phyloP scores from a whole-genome alignment of 148 eudicot genomes.

The Nyssa sinensis region DNA sequence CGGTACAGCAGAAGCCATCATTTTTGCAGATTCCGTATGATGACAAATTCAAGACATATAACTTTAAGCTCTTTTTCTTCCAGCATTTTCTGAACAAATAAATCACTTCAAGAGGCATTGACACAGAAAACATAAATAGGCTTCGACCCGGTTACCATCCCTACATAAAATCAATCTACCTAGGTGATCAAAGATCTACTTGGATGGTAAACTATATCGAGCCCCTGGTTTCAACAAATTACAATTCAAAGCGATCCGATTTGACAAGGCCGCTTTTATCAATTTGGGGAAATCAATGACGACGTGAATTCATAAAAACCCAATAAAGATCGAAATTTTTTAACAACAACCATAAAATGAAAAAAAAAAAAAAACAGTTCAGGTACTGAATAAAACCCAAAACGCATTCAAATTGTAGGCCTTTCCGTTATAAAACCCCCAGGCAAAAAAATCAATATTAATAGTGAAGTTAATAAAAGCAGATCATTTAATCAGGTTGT shows the following conservation, averaged over 20 bases:
- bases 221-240: not conserved
- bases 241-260: not conserved
- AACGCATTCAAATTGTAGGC: not conserved
- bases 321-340: not conserved
- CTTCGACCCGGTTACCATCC: not conserved
- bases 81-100: not conserved
- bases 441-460: not conserved
- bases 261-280: not conserved
- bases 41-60: not conserved
- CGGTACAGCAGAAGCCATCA: not conserved
- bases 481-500: not conserved
- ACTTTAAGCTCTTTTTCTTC: too few species aligned
- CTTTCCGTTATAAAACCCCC: conserved; percentile 11
- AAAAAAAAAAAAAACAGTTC: not conserved
- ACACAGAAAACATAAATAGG: not conserved
- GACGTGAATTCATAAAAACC: not conserved
- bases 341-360: not conserved
- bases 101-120: not conserved
- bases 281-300: not conserved
- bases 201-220: not conserved
- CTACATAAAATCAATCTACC: not conserved
- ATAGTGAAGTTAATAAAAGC: not conserved
- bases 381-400: not conserved
- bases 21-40: not conserved
- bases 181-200: not conserved